These are phyloP conservation scores for Pistacia vera DNA, from an alignment of 345 rosid genomes.

Conservation along the genomic window DNA sequence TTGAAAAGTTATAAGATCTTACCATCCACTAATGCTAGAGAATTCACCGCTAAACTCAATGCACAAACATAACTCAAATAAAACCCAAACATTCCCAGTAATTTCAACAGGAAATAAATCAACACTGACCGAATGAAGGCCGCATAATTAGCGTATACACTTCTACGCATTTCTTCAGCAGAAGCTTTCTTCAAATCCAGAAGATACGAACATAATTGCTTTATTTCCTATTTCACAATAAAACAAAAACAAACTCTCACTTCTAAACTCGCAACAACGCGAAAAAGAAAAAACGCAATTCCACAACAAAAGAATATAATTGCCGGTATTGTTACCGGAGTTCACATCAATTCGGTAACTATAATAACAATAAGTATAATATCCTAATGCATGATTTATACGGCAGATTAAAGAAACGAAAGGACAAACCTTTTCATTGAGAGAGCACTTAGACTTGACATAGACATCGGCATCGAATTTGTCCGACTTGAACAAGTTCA, in stretches of 20 bases:
- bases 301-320: background rate
- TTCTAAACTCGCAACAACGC: background rate
- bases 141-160: constrained; percentile 95
- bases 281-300: background rate
- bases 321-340: too few species aligned
- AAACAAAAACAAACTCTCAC: background rate
- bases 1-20: too few species aligned
- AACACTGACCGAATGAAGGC: constrained; percentile 85
- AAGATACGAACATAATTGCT: constrained; percentile 74
- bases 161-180: constrained; percentile 98
- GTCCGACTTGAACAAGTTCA: constrained; percentile 84
- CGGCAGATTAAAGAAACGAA: background rate
- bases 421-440: constrained; percentile 80
- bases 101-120: background rate
- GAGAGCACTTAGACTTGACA: constrained; percentile 93
- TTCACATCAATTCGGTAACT: too few species aligned
- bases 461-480: constrained; percentile 88
- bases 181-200: constrained; percentile 96
- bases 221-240: constrained; percentile 65
- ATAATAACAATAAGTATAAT: too few species aligned
- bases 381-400: background rate
- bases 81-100: background rate
- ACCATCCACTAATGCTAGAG: too few species aligned
- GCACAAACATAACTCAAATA: background rate
- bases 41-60: background rate